Evolutionary conservation across 192 early-diverging fungal genomes (phyloP), one percentile per base, ranked within the genome.

Genomic region (Pilaira anomala): DNA sequence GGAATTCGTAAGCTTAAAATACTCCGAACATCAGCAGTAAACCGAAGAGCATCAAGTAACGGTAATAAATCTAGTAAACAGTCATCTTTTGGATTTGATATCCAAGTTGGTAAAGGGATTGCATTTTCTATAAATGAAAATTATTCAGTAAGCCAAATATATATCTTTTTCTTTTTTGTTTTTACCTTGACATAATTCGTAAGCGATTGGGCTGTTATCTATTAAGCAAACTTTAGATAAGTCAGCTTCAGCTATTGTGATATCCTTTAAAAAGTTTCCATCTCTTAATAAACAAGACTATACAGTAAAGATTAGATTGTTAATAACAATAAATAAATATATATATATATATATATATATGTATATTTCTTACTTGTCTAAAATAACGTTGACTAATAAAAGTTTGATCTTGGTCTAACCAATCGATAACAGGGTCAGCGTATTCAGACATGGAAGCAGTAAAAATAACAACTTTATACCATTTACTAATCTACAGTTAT

Each of bases 401-500:
- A 12, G 92, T 59, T 7, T 72, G 87, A 52, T 76, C 73, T 62
- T 85, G 83, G 68, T 95, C 92, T 39, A 95, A 63, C 83, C 86
- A 91, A 67, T 95, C 93, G 60, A 95, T 93, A n/a, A 95, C 93
- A n/a, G 93, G 93, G 66, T 94, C 91, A n/a, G 93, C 93, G 65
- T 95, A 95, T 76, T 95, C 92, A 18, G 89, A 73, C 88, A 95
- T 91, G 13, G 87, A 90, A 9, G 93, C 93, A 2, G 93, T 95
- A 72, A 92, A 95, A 36, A 95, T 90, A 13, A 94, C 89, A n/a
- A 95, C 81, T 55, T 90, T 89, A 78, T 90, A 95, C 93, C 93
- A 95, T 70, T 93, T 86, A 59, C 77, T 69, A 28, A 92, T 88
- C 91, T 93, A 44, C 7, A 9, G n/a, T 9, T 26, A 61, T 51